Base-by-base conservation (phyloP, 768 basidiomycete species). In the Pulveroboletus sp. region DNA sequence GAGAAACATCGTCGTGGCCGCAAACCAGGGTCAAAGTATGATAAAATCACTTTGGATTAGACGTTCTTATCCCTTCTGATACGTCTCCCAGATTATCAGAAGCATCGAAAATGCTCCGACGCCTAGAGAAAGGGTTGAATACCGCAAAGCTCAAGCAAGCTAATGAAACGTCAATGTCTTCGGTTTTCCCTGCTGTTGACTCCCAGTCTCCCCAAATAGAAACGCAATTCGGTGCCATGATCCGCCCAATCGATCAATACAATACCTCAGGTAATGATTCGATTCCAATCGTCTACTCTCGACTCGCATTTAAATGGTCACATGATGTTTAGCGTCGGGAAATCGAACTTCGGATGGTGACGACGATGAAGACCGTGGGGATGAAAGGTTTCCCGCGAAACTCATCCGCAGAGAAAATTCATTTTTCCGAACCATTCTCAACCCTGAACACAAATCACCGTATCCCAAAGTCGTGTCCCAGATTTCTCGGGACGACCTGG, bases 1-100 rank as follows among this genome's bases (percentile, higher is more conserved):
- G 90, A 93, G 72, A 93, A 92, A 67, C 90, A 93, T 68, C 80
- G 90, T 45, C 82, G 90, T 29, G 90, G 90, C 36, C 81, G 90
- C 48, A 93, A 93, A 61, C 90, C 90, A 16, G 90, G 90, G 58
- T 91, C 90, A 69, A 93, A 92, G 90, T 92, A 66, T 21, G 75
- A 68, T 38, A 37, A 42, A 45, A 23, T 33, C 50, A 47, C 49
- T 52, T 51, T 41, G 31, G 47, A 49, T 32, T 41, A 27, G 20
- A 25, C 9, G 12, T 17, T 24, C 39, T 17, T 33, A 12, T 42
- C 45, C 36, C 14, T 31, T 36, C 36, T 52, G 16, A 52, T 59
- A 40, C 42, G 60, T 32, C 38, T 38, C 44, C 21, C 55, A 91
- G 90, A 67, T 72, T 93, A 36, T 91, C 90, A 32, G 90, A 92